phyloP scores from a whole-genome alignment of 2,329 filamentous ascomycete species.

The Colletotrichum tofieldiae region DNA sequence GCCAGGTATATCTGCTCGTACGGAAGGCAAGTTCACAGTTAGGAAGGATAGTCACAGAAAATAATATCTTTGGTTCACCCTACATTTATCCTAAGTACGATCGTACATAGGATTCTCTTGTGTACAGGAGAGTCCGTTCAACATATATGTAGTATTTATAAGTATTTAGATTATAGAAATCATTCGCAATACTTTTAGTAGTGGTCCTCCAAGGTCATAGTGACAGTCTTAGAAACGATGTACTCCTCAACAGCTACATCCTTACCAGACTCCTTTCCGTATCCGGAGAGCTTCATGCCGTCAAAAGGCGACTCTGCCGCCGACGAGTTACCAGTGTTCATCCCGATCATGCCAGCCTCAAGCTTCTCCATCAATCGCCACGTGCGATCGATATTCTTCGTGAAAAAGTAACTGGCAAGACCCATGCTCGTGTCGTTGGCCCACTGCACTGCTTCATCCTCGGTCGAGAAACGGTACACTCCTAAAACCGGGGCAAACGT shows the following conservation, averaged over 20 bases:
- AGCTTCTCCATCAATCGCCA: constrained; percentile 64
- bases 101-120: too few species aligned
- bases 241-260: constrained; percentile 64
- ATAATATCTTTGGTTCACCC: too few species aligned
- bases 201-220: constrained; percentile 58
- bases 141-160: background rate
- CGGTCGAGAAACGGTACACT: constrained; percentile 79
- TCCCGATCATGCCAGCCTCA: constrained; percentile 77
- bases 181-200: constrained; percentile 45
- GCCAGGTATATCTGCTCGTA: too few species aligned
- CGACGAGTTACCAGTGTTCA: constrained; percentile 47
- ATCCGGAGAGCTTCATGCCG: constrained; percentile 64
- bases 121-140: too few species aligned
- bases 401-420: constrained; percentile 84
- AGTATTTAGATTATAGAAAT: too few species aligned
- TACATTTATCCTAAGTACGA: too few species aligned
- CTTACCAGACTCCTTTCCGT: constrained; percentile 64
- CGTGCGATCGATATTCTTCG: constrained; percentile 57
- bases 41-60: too few species aligned
- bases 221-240: constrained; percentile 62
- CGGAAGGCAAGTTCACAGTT: too few species aligned
- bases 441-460: constrained; percentile 79
- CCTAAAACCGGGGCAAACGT: constrained; percentile 84
- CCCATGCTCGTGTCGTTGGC: constrained; percentile 81
- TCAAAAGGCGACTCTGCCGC: constrained; percentile 63